Conservation (phyloP, 176 grass and related monocot genomes). For the Oryza longistaminata region DNA sequence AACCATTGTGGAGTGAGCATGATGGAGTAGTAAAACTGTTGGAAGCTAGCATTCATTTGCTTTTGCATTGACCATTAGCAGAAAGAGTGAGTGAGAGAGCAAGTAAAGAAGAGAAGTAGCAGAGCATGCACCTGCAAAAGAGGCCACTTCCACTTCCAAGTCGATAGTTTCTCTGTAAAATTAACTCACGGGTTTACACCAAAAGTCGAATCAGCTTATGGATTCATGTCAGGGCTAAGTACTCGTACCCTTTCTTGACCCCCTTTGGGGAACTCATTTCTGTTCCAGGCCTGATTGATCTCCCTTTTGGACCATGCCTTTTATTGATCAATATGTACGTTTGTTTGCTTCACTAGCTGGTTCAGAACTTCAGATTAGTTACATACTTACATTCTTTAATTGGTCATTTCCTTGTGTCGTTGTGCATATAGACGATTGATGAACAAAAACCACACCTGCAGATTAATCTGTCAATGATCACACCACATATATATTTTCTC, state of each 20-base stretch:
- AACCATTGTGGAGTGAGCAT: neutral
- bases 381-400: neutral
- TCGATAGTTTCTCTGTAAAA: neutral
- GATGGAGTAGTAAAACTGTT: slow-evolving; percentile 21
- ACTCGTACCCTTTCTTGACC: slow-evolving; percentile 34
- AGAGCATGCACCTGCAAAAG: slow-evolving; percentile 7
- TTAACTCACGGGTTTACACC: slow-evolving; percentile 13
- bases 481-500: too few relatives aligned
- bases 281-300: slow-evolving; percentile 45
- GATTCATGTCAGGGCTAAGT: slow-evolving; percentile 38
- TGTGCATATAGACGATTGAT: neutral
- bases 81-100: neutral
- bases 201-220: slow-evolving; percentile 18
- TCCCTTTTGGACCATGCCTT: slow-evolving; percentile 46
- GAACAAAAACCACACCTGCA: neutral
- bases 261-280: slow-evolving; percentile 42
- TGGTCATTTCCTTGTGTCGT: neutral
- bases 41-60: neutral
- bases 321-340: slow-evolving; percentile 22
- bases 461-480: neutral
- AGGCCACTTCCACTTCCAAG: neutral
- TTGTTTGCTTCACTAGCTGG: neutral
- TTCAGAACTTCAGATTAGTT: neutral
- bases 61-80: slow-evolving; percentile 34
- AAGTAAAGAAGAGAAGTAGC: slow-evolving; percentile 32